Base-by-base conservation (phyloP, 2,329 filamentous ascomycete species). In the Pyrenochaeta sp. region DNA sequence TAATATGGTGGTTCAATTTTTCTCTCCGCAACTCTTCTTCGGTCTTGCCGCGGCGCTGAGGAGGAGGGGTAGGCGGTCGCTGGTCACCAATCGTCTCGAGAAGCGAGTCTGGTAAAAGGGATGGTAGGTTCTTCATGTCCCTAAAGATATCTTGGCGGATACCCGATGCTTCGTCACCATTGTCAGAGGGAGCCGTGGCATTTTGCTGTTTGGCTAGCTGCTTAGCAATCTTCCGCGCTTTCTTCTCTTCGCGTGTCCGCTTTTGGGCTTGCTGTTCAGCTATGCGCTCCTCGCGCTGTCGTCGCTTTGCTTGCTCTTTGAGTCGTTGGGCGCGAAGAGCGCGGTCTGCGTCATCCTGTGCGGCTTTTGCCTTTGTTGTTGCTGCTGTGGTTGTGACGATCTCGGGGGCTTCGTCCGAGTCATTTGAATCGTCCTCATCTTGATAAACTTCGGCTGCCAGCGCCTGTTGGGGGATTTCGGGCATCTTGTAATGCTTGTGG, bases 81-180 rank as follows among this genome's bases (percentile, higher is more conserved):
- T 71, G 68, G 30, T 77, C 74, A 24, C 81, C 81, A 27, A 80
- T 79, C 13, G 79, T 78, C 50, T 81, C 81, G 48, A 86, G 71
- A 42, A 86, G 80, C 25, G 83, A 81, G 50, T 81, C 79, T 5
- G 84, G 84, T 34, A 86, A 80, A 24, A 85, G 77, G 39, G 78
- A 79, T 5, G 83, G 83, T 12, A 85, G 77, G 65, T 73, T 68
- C 68, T 61, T 73, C 56, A 70, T 48, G 6, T 64, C 13, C 36
- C 15, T 6, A 19, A 39, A 13, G 13, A 39, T 6, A 39, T 19
- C 36, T 39, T 5, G 36, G 15, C 15, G 36, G 15, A 13, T n/a
- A 39, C 36, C 13, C 36, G n/a, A 15, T 24, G 48, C 32, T 32
- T 64, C 56, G 28, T 59, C 52, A 10, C 58, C 64, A 32, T 50